Conservation (phyloP, 176 grass and related monocot genomes). For the Oryza punctata region DNA sequence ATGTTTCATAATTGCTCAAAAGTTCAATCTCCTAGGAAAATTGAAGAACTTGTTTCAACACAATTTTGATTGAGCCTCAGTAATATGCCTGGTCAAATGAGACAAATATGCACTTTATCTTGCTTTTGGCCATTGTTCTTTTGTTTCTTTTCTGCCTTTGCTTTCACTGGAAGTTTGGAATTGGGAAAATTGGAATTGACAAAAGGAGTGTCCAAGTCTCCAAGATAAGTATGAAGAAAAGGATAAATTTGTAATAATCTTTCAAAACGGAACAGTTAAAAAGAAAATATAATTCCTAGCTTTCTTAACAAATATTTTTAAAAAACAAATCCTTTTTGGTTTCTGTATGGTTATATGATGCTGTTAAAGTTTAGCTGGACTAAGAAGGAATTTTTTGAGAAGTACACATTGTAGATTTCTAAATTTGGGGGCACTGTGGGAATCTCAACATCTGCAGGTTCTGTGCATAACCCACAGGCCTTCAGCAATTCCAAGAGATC, state of each 20-base stretch:
- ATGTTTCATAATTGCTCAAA: background rate
- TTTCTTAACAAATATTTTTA: background rate
- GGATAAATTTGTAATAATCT: conserved; percentile 2
- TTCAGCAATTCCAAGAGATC: conserved; percentile 39
- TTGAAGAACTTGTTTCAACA: background rate
- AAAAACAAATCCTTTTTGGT: background rate
- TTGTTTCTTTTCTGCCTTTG: conserved; percentile 48
- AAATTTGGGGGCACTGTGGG: conserved; percentile 30
- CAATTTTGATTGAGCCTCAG: background rate
- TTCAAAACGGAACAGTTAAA: background rate
- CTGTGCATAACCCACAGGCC: conserved; percentile 13
- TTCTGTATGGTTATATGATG: background rate
- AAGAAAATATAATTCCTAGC: conserved; percentile 10
- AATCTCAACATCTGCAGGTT: conserved; percentile 34
- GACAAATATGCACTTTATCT: conserved; percentile 35
- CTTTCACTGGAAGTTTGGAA: conserved; percentile 48
- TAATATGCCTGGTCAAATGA: background rate
- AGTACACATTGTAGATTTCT: conserved; percentile 20
- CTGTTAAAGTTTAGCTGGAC: background rate
- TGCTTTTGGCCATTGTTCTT: conserved; percentile 4
- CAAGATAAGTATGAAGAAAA: conserved; percentile 23
- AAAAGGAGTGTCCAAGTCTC: background rate
- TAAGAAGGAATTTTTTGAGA: conserved; percentile 37
- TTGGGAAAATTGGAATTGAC: background rate
- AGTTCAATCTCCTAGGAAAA: background rate